Base-by-base conservation (phyloP, 2,329 filamentous ascomycete genomes). In the Emmonsia crescens region DNA sequence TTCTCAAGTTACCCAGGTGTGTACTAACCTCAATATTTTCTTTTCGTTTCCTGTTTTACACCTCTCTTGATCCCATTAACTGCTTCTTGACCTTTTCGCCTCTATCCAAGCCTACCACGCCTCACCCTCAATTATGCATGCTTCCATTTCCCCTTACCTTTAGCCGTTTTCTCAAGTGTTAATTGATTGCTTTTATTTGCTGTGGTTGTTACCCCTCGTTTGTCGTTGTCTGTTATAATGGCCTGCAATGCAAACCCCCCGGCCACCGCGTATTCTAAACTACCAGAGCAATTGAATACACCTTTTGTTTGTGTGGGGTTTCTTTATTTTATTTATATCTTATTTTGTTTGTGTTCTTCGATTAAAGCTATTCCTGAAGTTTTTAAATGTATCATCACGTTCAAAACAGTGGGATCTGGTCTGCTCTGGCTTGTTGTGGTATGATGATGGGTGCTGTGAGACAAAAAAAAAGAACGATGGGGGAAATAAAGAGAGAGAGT, bases 1-100 rank as follows among this genome's bases (percentile, higher is more conserved):
- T 69, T 69, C 65, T 71, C 59, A 21, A 61, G 38, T 57, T 54
- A 52, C 42, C 44, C 38, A 51, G 16, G 33, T 58, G 54, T 59
- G 46, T 64, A 44, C 60, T 57, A 58, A 58, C 54, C 33, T 33
- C 48, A 29, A 29, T 44, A 55, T 52, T 63, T 44, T 42, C 29
- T 44, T n/a, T 52, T 42, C 52, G 29, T 44, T 57, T 51, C 54
- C 59, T 40, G 51, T 60, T 54, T 58, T 59, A 19, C 16, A 48
- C 19, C 24, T 61, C 57, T 24, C 27, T 36, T 52, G 33, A 31
- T 38, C 36, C 40, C 57, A 46, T 36, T 56, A 9, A 21, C 33
- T 36, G 33, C 27, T 33, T 58, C 42, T 9, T 31, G 6, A 24
- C 21, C 44, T 14, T 10, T 48, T 9, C n/a, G 5, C 9, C 10